Conservation (phyloP, 768 basidiomycete species). For the Kwoniella botswanensis region DNA sequence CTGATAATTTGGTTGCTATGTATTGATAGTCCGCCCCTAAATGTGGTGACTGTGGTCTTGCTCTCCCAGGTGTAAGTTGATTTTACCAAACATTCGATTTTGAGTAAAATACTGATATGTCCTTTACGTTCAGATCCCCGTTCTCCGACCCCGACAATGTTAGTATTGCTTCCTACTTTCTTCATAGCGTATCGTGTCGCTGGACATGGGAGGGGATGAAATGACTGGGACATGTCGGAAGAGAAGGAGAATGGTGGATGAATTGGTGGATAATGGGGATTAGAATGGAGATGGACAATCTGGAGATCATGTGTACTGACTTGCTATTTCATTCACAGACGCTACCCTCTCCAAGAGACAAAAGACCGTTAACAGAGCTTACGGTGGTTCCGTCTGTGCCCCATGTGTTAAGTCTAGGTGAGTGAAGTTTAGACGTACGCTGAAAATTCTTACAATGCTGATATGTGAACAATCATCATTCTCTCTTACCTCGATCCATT, state of each 20-base stretch:
- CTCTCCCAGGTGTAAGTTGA: constrained; percentile 84
- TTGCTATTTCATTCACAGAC: constrained; percentile 57
- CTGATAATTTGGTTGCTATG: constrained; percentile 1
- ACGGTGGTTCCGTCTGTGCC: constrained; percentile 96
- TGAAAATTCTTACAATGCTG: no score
- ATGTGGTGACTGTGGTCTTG: constrained; percentile 97
- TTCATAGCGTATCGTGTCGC: no score
- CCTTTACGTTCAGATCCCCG: constrained; percentile 72
- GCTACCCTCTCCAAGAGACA: constrained; percentile 94
- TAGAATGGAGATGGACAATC: background rate
- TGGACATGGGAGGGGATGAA: no score
- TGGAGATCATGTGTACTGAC: background rate
- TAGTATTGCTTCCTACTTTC: constrained; percentile 18
- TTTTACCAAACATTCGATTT: constrained; percentile 10
- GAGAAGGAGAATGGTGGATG: background rate
- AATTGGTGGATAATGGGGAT: background rate
- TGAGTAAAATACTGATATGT: constrained; percentile 25
- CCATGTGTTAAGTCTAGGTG: constrained; percentile 94
- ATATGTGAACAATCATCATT: no score
- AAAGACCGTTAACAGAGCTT: constrained; percentile 94
- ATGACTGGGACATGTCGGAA: no score
- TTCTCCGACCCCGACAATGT: constrained; percentile 90
- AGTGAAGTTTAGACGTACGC: constrained; percentile 46
- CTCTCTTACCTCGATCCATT: no score
- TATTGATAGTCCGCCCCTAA: constrained; percentile 70